Base-by-base conservation (phyloP, 2,329 filamentous ascomycete species). In the Hymenoscyphus albidus region DNA sequence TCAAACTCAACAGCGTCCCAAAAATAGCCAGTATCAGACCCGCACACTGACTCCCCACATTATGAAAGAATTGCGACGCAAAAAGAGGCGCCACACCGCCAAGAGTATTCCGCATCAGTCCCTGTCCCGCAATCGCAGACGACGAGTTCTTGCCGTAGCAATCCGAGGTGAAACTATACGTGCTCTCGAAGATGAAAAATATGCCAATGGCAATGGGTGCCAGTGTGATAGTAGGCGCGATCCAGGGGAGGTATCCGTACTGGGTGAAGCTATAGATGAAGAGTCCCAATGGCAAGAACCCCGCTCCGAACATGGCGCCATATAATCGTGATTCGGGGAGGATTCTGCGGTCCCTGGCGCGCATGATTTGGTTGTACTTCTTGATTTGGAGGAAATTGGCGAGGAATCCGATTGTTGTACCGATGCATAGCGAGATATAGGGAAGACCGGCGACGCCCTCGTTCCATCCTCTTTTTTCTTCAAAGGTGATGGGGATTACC, bases 131-230 rank as follows among this genome's bases (percentile, higher is more conserved):
- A 13, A 96, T 80, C 0, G 93, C 92, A 0, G 90, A 94, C 35
- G 88, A 92, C 0, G 92, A 92, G 71, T 93, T 96, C 6, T 84
- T 81, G 72, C 92, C 88, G 75, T 96, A 97, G 2, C 88, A 88
- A 74, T 97, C 93, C 31, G 92, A 92, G 0, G 96, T 82, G 71
- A 95, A 97, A 75, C 96, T 96, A 79, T 96, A 96, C 0, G 92
- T 90, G 2, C 92, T 88, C 1, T 97, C 82, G 73, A 94, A 95
- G 39, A 97, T 87, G 57, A 86, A 88, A 76, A 91, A 93, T 68
- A 97, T 95, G 48, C 93, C 88, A 4, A 93, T 77, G 0, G 86
- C 78, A 0, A 87, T 86, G 60, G 84, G 84, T 0, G 79, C 83
- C 3, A 91, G 79, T 0, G 85, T 87, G 4, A 91, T 75, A 0